Conservation (phyloP, 2,329 filamentous ascomycete genomes). For the Leptosphaerulina australis region DNA sequence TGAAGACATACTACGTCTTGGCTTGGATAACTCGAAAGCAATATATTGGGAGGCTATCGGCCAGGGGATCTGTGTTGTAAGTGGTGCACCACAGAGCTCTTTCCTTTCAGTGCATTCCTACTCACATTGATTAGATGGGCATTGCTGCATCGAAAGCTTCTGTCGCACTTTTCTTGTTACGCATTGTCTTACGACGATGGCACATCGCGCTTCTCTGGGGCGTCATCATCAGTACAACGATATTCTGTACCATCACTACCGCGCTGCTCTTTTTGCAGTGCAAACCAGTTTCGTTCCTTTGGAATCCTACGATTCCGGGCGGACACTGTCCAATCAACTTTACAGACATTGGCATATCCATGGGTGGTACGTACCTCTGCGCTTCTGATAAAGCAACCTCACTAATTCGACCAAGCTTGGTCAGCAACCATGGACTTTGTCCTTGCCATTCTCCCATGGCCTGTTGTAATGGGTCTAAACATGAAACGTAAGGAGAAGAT, state of each 20-base stretch:
- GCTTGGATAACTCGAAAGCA: slow-evolving; percentile 36
- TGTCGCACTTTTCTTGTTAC: slow-evolving; percentile 40
- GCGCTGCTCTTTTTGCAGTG: slow-evolving; percentile 38
- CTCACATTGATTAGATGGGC: slow-evolving; percentile 23
- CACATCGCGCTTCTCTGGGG: slow-evolving; percentile 41
- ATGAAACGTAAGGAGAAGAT: slow-evolving; percentile 47
- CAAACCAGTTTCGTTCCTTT: slow-evolving; percentile 33
- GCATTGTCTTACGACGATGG: slow-evolving; percentile 38
- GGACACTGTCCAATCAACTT: slow-evolving; percentile 39
- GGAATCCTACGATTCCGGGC: slow-evolving; percentile 34
- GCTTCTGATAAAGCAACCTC: not conserved
- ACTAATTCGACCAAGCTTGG: slow-evolving; percentile 31
- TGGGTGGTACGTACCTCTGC: slow-evolving; percentile 34
- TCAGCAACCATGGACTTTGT: slow-evolving; percentile 45
- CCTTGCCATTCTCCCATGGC: slow-evolving; percentile 45
- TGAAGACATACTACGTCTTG: slow-evolving; percentile 26
- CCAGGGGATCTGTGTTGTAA: slow-evolving; percentile 36
- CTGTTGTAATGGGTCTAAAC: slow-evolving; percentile 41
- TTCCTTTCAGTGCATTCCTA: not conserved
- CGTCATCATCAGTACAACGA: slow-evolving; percentile 35
- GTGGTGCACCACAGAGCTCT: not conserved
- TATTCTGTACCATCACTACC: slow-evolving; percentile 36
- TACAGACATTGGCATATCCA: slow-evolving; percentile 34
- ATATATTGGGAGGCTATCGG: slow-evolving; percentile 42
- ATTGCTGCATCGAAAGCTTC: slow-evolving; percentile 41